Evolutionary conservation across 2,329 filamentous ascomycete genomes (phyloP).

Genomic region (Hymenoscyphus albidus): DNA sequence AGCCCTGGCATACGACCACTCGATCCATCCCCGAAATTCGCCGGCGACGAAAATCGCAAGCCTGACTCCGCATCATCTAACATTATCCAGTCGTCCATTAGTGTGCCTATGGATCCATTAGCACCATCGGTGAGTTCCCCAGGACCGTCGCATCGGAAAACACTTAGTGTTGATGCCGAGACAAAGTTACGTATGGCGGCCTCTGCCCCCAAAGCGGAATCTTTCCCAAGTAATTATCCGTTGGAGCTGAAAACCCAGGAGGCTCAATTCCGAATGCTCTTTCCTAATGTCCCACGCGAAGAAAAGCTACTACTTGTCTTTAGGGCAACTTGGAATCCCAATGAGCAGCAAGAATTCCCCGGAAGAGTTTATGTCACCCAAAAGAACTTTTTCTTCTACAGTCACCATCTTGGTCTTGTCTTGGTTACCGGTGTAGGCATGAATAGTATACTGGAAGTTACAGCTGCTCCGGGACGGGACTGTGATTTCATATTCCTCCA

Average conservation of each 20-base stretch:
- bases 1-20: conserved; percentile 29
- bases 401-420: conserved; percentile 87
- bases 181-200: conserved; percentile 28
- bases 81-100: conserved; percentile 19
- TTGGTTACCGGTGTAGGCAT: conserved; percentile 76
- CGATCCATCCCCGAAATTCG: conserved; percentile 27
- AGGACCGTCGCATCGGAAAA: conserved; percentile 27
- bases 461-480: conserved; percentile 80
- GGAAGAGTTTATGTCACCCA: conserved; percentile 85
- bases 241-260: conserved; percentile 79
- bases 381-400: conserved; percentile 91
- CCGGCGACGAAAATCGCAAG: conserved; percentile 30
- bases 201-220: conserved; percentile 34
- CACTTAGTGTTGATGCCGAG: conserved; percentile 37
- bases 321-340: conserved; percentile 78
- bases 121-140: conserved; percentile 14
- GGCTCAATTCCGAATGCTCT: conserved; percentile 87
- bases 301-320: conserved; percentile 91
- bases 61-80: conserved; percentile 24
- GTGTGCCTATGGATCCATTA: conserved; percentile 25
- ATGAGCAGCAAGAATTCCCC: conserved; percentile 72
- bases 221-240: conserved; percentile 74
- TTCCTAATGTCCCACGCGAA: conserved; percentile 71
- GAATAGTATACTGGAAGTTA: conserved; percentile 77
- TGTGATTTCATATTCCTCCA: conserved; percentile 93